Evolutionary conservation across 345 rosid species (phyloP).

Genomic region (Pistacia atlantica): DNA sequence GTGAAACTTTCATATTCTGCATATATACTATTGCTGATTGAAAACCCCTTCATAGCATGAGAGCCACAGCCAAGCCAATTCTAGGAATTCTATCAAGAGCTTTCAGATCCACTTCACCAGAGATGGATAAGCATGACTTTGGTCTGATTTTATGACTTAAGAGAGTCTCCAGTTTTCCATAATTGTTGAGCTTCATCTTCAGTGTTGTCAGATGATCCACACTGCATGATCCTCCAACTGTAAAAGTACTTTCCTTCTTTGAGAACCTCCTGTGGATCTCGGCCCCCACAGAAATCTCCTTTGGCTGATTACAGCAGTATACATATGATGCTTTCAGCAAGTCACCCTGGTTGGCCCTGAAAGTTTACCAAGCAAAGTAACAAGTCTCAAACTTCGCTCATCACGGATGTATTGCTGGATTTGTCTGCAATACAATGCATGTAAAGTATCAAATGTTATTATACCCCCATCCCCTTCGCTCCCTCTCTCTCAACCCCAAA

Average conservation of each 20-base stretch:
- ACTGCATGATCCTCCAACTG: slow-evolving; percentile 21
- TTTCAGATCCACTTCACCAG: slow-evolving; percentile 18
- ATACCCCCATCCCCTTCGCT: no score
- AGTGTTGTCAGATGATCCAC: slow-evolving; percentile 20
- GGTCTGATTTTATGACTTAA: background rate
- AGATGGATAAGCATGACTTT: slow-evolving; percentile 11
- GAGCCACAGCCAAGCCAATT: slow-evolving; percentile 27
- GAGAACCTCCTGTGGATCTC: slow-evolving; percentile 27
- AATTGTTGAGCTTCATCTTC: slow-evolving; percentile 20
- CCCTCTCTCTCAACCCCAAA: background rate
- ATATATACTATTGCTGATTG: background rate
- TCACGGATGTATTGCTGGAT: background rate
- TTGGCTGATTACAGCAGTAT: slow-evolving; percentile 6
- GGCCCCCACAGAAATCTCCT: slow-evolving; percentile 21
- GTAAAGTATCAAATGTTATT: background rate
- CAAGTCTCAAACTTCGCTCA: background rate
- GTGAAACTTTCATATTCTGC: background rate
- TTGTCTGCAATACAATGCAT: background rate
- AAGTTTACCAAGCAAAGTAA: background rate
- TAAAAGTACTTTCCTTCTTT: slow-evolving; percentile 8
- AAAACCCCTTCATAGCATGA: slow-evolving; percentile 6
- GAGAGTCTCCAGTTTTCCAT: slow-evolving; percentile 20
- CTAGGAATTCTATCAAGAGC: slow-evolving; percentile 14
- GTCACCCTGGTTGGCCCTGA: slow-evolving; percentile 26
- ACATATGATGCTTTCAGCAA: slow-evolving; percentile 20